Conservation (phyloP, 352 stramenopile species). For the Pythium sukuiense region DNA sequence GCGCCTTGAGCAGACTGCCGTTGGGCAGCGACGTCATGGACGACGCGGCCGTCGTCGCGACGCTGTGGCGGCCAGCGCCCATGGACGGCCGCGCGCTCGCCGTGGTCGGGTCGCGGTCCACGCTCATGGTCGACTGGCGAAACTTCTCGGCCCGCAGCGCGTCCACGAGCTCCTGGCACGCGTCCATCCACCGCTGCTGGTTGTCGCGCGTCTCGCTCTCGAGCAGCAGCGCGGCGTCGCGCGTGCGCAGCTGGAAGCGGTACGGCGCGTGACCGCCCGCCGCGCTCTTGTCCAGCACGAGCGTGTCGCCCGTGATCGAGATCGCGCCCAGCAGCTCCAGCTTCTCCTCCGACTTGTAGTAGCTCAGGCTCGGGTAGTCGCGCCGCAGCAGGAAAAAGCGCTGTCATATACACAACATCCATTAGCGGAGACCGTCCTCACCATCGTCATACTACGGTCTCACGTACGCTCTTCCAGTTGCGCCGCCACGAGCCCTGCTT, state of each 20-base stretch:
- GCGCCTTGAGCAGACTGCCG: background rate
- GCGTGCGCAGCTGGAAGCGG: slow-evolving; percentile 67
- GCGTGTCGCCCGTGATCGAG: slow-evolving; percentile 65
- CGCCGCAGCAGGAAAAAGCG: slow-evolving; percentile 80
- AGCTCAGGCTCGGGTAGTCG: slow-evolving; percentile 73
- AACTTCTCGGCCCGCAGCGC: slow-evolving; percentile 65
- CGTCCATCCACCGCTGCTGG: slow-evolving; percentile 70
- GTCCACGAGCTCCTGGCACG: slow-evolving; percentile 67
- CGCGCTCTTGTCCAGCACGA: slow-evolving; percentile 68
- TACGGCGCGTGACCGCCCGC: slow-evolving; percentile 50
- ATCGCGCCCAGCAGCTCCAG: slow-evolving; percentile 75
- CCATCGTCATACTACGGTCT: too few relatives aligned
- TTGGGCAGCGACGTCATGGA: slow-evolving; percentile 3
- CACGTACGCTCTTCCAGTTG: slow-evolving; percentile 79
- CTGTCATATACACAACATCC: slow-evolving; percentile 16
- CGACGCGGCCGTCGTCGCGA: slow-evolving; percentile 10
- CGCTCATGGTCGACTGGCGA: slow-evolving; percentile 33
- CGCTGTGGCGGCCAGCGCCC: background rate
- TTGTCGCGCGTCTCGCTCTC: slow-evolving; percentile 67
- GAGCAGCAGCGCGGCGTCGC: slow-evolving; percentile 54
- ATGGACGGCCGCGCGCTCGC: slow-evolving; percentile 2
- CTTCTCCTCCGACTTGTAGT: slow-evolving; percentile 85
- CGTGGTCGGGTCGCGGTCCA: slow-evolving; percentile 27
- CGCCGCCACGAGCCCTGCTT: slow-evolving; percentile 84
- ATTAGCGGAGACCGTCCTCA: background rate